These are phyloP conservation scores for Oryza rufipogon DNA, from an alignment of 176 grass and related monocot species.

Conservation along the genomic window DNA sequence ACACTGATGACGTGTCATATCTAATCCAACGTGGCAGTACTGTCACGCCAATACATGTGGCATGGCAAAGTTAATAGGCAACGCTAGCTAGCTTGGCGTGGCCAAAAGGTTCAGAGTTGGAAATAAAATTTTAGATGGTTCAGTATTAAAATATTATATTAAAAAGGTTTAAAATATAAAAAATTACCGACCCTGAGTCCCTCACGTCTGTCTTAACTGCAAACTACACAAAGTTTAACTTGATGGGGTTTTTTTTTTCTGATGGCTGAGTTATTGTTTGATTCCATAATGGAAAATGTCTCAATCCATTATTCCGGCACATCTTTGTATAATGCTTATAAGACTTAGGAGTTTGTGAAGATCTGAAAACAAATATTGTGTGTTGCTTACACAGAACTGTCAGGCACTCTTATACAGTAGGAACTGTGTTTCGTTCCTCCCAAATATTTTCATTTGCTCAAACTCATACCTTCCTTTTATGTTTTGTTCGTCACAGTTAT, in stretches of 20 bases:
- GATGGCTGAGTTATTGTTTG: not conserved
- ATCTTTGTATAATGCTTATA: not conserved
- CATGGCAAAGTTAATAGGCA: no score
- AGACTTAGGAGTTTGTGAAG: conserved; percentile 1
- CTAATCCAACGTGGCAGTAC: no score
- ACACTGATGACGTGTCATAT: no score
- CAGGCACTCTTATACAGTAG: conserved; percentile 13
- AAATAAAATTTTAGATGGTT: no score
- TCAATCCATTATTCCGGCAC: not conserved
- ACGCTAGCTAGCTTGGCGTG: no score
- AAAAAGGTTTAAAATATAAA: no score
- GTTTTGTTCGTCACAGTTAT: conserved; percentile 62
- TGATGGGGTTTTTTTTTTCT: not conserved
- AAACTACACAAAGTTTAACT: not conserved
- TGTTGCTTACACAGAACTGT: not conserved
- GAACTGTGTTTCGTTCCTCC: not conserved
- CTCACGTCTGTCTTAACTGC: conserved; percentile 1
- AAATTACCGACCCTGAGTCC: no score
- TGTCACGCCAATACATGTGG: no score
- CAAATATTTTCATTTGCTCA: conserved; percentile 27
- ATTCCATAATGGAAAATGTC: conserved; percentile 16
- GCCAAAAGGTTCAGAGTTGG: no score
- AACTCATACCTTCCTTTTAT: conserved; percentile 12
- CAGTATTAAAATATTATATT: no score
- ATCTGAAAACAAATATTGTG: conserved; percentile 7